Conservation (phyloP, 2,329 filamentous ascomycete species). For the Clonostachys chloroleuca region DNA sequence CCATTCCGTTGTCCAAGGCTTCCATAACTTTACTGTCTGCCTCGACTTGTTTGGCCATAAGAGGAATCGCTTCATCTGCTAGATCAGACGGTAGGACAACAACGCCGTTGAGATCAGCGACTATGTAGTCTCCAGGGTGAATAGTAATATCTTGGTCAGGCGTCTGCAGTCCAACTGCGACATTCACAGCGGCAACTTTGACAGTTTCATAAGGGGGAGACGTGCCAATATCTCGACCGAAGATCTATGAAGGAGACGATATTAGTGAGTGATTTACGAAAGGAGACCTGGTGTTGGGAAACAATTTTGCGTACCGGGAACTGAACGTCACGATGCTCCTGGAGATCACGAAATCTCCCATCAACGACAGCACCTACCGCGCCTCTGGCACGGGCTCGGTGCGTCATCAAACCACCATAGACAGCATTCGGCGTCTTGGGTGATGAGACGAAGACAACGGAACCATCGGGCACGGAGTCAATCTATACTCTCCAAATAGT, state of each 20-base stretch:
- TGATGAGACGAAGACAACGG: slow-evolving; percentile 5
- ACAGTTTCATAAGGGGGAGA: slow-evolving; percentile 33
- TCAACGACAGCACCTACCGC: slow-evolving; percentile 5
- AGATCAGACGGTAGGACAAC: slow-evolving; percentile 32
- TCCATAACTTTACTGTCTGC: slow-evolving; percentile 35
- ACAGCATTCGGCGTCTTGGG: slow-evolving; percentile 4
- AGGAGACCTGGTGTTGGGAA: neutral
- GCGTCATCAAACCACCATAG: slow-evolving; percentile 6
- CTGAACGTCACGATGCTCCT: slow-evolving; percentile 5
- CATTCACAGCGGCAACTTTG: slow-evolving; percentile 35
- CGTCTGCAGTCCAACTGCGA: slow-evolving; percentile 28
- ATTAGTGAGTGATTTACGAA: neutral
- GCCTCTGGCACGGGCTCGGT: slow-evolving; percentile 3
- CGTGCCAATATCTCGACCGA: slow-evolving; percentile 36
- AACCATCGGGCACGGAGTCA: slow-evolving; percentile 5
- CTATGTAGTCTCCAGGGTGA: slow-evolving; percentile 35
- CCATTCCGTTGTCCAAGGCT: slow-evolving; percentile 33
- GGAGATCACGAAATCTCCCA: slow-evolving; percentile 5
- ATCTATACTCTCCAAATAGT: slow-evolving; percentile 1
- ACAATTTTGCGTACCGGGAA: slow-evolving; percentile 6
- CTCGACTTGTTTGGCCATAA: slow-evolving; percentile 9
- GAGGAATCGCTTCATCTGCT: slow-evolving; percentile 31
- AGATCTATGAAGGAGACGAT: slow-evolving; percentile 13
- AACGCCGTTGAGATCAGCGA: slow-evolving; percentile 39
- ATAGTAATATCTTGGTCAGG: slow-evolving; percentile 30